Base-by-base conservation (phyloP, 2,329 filamentous ascomycete species). In the Cladosporium colombiae region DNA sequence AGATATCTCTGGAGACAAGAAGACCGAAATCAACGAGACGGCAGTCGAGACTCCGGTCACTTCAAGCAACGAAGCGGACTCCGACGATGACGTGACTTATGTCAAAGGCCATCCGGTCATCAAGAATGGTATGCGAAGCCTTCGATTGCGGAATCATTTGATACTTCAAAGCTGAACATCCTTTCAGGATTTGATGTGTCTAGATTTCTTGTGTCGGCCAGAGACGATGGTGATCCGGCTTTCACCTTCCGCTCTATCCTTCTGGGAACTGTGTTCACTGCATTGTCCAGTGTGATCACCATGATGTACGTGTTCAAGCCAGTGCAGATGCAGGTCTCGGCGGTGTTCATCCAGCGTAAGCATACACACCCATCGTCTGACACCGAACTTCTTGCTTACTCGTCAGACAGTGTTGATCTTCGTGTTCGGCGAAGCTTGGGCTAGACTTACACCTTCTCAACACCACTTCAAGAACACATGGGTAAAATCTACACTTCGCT, bases 261-360 rank as follows among this genome's bases (percentile, higher is more conserved):
- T 14, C 62, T 67, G 5, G 66, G 66, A 5, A 56, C 62, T 1
- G n/a, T 60, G 8, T 67, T 67, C 58, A 67, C 66, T 5, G 66
- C 62, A 4, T 59, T 67, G 3, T 67, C 66, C 14, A 67, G 62
- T 31, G 66, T 67, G 13, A 67, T 67, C 14, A 62, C 62, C 1
- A 67, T 67, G 66, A 49, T 67, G 5, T 67, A 67, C 29, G 29
- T 62, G n/a, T 67, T 67, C 57, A 67, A 67, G 23, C 66, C 66
- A 3, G 66, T 67, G 4, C 55, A 65, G 37, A 56, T 67, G 21
- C 35, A 49, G 10, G 62, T 67, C 11, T 67, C 66, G n/a, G 66
- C 62, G 16, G 66, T 67, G 5, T 67, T 67, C 50, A 37, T 67
- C 11, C 66, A 67, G 31, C 29, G 50, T 29, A n/a, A 53, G 50